phyloP scores from a whole-genome alignment of 2,329 filamentous ascomycete species.

The Fusarium tupiense region DNA sequence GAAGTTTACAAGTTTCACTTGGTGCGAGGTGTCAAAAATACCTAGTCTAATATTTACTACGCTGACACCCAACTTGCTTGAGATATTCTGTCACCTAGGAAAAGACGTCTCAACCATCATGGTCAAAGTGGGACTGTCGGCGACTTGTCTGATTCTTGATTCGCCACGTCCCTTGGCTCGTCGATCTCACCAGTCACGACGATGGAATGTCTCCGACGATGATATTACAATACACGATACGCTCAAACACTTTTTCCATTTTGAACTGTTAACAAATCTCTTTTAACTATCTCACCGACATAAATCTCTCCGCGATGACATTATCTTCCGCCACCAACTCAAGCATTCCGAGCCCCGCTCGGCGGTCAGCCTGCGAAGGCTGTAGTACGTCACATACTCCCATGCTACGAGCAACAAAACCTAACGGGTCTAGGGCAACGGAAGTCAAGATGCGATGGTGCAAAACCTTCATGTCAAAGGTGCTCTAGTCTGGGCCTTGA shows the following conservation, averaged over 20 bases:
- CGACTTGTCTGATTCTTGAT: neutral
- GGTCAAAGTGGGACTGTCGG: neutral
- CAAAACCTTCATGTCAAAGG: neutral
- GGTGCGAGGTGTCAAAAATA: neutral
- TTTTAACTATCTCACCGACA: neutral
- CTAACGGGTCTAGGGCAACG: neutral
- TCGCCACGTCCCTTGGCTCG: neutral
- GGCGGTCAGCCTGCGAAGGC: neutral
- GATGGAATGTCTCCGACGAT: neutral
- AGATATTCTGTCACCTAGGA: accelerated
- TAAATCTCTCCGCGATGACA: neutral
- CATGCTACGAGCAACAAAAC: accelerated
- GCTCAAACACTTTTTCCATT: neutral
- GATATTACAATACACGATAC: neutral
- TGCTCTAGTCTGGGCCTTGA: neutral
- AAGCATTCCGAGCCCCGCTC: neutral
- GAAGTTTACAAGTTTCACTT: neutral
- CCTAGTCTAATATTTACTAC: accelerated
- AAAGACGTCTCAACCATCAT: neutral
- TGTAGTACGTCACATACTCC: neutral
- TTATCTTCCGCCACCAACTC: neutral
- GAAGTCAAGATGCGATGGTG: neutral
- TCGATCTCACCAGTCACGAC: neutral
- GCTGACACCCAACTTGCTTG: neutral
- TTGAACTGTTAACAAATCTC: neutral